These are phyloP conservation scores for Crepidotus variabilis DNA, from an alignment of 768 basidiomycete genomes.

Conservation along the genomic window DNA sequence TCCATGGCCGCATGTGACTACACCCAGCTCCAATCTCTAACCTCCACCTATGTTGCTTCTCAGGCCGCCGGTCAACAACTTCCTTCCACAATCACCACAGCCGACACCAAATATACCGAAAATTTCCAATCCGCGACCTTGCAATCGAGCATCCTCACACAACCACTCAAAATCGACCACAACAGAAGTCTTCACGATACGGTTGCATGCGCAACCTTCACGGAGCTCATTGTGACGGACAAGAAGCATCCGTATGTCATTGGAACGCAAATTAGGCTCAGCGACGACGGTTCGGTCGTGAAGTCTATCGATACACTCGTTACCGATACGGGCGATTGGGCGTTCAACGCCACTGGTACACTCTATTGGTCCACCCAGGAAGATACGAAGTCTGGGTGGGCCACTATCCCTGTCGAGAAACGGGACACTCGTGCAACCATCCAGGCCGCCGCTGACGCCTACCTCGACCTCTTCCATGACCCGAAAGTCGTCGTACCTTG, in stretches of 20 bases:
- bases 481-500: background rate
- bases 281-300: background rate
- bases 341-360: background rate
- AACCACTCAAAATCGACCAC: background rate
- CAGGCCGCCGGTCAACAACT: background rate
- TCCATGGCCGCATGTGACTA: background rate
- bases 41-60: background rate
- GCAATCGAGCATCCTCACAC: background rate
- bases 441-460: background rate
- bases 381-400: background rate
- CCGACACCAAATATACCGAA: background rate
- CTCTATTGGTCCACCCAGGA: background rate
- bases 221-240: background rate
- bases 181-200: background rate
- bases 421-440: background rate
- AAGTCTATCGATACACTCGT: background rate
- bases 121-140: background rate
- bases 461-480: background rate
- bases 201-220: background rate
- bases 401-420: background rate
- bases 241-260: background rate
- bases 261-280: background rate
- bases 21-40: background rate
- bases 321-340: background rate
- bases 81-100: background rate